Base-by-base conservation (phyloP, 2,329 filamentous ascomycete genomes). In the Raffaelea arxii region DNA sequence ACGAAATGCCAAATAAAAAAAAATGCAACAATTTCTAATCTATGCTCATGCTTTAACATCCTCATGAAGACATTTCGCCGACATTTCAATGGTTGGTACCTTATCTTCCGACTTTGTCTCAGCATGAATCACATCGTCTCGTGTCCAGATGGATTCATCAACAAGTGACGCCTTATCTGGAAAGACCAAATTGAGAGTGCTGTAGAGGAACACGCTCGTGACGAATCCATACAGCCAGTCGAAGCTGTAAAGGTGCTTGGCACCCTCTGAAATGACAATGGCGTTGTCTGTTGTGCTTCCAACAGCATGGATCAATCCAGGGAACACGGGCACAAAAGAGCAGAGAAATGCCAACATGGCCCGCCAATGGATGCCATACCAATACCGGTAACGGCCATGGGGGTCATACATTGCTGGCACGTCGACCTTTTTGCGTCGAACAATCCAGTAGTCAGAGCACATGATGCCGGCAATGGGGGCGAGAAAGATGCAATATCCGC, bases 391-490 rank as follows among this genome's bases (percentile, higher is more conserved):
- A 30, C 60, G 60, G 32, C 59, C 59, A 41, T 60, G 49, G 14
- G 56, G 55, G 32, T 57, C 55, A 52, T 67, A 67, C 43, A 67
- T 50, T 24, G 64, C 62, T 1, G 61, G 61, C 39, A 68, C 56
- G 46, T 61, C 59, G 41, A 65, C 53, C 16, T 56, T 56, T 30
- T 61, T 56, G 18, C 56, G 54, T 23, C 63, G 61, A 42, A 68
- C 57, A 32, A 68, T 47, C 56, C 61, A 68, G 50, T 64, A 69
- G 48, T 68, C 63, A 41, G 50, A 54, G n/a, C 60, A 54, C 27
- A 68, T 57, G 32, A 66, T 58, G 25, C 58, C 63, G 27, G 43
- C 16, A 14, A 64, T 41, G 10, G 50, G 50, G 7, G 49, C 52
- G 47, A 54, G 51, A 47, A 55, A 54, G 18, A 55, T 43, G 22